Conservation (phyloP, 768 basidiomycete species). For the Mycena sanguinolenta region DNA sequence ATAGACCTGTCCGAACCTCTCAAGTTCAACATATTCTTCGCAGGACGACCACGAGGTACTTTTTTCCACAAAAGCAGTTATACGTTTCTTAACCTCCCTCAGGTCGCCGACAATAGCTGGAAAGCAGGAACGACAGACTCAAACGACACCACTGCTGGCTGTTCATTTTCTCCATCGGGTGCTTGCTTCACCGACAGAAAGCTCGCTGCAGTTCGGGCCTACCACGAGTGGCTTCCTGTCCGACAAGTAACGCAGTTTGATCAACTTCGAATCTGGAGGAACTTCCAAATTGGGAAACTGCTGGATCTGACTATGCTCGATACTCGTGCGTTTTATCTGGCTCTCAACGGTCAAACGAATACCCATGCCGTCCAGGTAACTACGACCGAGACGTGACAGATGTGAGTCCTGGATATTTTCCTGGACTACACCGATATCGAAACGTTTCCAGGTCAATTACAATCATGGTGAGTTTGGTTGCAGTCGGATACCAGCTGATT, state of each 20-base stretch:
- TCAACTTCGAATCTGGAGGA: constrained; percentile 72
- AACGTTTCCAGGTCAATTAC: constrained; percentile 55
- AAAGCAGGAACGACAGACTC: constrained; percentile 68
- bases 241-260: constrained; percentile 68
- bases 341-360: not conserved
- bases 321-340: constrained; percentile 55
- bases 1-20: not conserved
- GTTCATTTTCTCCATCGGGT: constrained; percentile 63
- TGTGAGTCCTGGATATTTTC: constrained; percentile 44
- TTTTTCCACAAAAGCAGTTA: too few species aligned
- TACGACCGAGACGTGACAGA: constrained; percentile 73
- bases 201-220: constrained; percentile 68
- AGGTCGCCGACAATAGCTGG: constrained; percentile 71
- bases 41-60: constrained; percentile 67
- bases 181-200: constrained; percentile 73
- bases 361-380: constrained; percentile 50
- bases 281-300: constrained; percentile 75
- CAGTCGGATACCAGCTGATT: constrained; percentile 28
- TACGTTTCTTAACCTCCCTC: not conserved
- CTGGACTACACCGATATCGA: not conserved
- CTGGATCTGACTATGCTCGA: constrained; percentile 74
- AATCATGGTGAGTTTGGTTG: constrained; percentile 58
- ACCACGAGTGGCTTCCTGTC: constrained; percentile 76
- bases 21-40: too few species aligned
- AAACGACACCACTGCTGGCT: constrained; percentile 66